Evolutionary conservation across 345 rosid species (phyloP).

Genomic region (Odontarrhena argentea): DNA sequence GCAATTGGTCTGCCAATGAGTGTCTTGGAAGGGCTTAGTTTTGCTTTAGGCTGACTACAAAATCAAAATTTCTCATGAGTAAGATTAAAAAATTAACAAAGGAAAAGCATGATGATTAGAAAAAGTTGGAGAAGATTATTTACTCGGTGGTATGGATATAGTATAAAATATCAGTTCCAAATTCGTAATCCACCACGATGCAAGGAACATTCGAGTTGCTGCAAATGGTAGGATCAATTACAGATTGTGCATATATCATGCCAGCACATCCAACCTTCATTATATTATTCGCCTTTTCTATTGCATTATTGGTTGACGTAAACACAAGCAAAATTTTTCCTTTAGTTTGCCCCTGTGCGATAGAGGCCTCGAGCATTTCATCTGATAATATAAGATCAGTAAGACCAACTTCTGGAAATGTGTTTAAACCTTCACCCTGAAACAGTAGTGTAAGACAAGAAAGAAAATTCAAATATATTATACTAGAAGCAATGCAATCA

Average conservation of each 20-base stretch:
- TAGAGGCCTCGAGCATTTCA: slow-evolving; percentile 10
- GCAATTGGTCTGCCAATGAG: slow-evolving; percentile 38
- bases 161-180: slow-evolving; percentile 43
- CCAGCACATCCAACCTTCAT: slow-evolving; percentile 46
- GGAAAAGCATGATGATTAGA: neutral
- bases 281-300: slow-evolving; percentile 41
- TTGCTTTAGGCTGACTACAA: slow-evolving; percentile 27
- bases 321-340: slow-evolving; percentile 46
- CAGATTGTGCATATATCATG: slow-evolving; percentile 39
- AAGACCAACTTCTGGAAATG: slow-evolving; percentile 37
- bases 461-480: neutral
- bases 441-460: neutral
- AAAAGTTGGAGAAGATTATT: slow-evolving; percentile 5
- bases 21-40: slow-evolving; percentile 34
- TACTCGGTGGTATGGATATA: slow-evolving; percentile 46
- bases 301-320: slow-evolving; percentile 37
- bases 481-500: neutral
- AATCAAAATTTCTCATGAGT: neutral
- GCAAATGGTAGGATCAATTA: slow-evolving; percentile 50
- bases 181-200: slow-evolving; percentile 42
- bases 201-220: slow-evolving; percentile 38
- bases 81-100: neutral
- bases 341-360: slow-evolving; percentile 29
- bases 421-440: slow-evolving; percentile 41
- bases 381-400: slow-evolving; percentile 31